Conservation (phyloP, 768 basidiomycete species). For the Mycena polygramma region DNA sequence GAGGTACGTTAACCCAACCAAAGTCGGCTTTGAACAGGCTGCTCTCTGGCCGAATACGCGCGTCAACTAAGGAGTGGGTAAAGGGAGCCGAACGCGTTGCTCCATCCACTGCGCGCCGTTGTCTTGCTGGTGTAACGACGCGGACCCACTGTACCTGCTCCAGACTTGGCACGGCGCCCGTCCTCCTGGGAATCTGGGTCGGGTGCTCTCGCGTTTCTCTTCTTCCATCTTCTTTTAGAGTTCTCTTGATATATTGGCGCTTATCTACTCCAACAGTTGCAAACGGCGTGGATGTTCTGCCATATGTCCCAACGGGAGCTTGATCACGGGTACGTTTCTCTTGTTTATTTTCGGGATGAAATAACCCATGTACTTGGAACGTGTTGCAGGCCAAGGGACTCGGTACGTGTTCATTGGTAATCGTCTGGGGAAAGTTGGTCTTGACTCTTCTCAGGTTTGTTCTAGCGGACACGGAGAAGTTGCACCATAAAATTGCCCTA, state of each 20-base stretch:
- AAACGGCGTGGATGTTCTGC: conserved; percentile 82
- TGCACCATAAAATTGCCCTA: conserved; percentile 74
- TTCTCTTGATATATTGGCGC: conserved; percentile 3
- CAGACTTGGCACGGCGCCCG: not conserved
- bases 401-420: conserved; percentile 57
- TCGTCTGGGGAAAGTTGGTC: conserved; percentile 14
- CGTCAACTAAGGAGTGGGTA: not conserved
- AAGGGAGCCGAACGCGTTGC: conserved; percentile 22
- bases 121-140: not conserved
- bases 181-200: conserved; percentile 8
- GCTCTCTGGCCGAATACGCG: conserved; percentile 14
- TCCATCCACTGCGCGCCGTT: too few species aligned
- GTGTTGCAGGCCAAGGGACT: conserved; percentile 69
- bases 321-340: conserved; percentile 63
- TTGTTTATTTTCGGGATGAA: not conserved
- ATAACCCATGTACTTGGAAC: too few species aligned
- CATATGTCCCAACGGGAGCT: conserved; percentile 84
- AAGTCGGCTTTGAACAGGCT: too few species aligned
- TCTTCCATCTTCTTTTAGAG: not conserved
- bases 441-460: conserved; percentile 64
- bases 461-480: conserved; percentile 76
- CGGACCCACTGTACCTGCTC: not conserved
- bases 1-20: conserved; percentile 48
- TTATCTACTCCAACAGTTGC: conserved; percentile 53
- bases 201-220: conserved; percentile 4